Base-by-base conservation (phyloP, 371 early-diverging fungal species). In the Apophysomyces variabilis region DNA sequence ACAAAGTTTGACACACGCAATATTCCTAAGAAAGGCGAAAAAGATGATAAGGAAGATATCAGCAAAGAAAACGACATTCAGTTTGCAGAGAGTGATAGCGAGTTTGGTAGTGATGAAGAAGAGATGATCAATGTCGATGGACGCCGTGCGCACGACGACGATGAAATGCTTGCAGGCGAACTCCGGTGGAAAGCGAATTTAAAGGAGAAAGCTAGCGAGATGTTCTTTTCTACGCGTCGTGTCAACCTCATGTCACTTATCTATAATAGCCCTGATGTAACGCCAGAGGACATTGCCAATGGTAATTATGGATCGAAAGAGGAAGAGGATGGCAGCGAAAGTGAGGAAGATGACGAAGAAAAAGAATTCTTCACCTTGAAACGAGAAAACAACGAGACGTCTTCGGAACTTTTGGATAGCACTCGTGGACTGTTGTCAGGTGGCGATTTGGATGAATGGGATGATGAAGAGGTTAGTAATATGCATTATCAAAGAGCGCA, bases 181-280 rank as follows among this genome's bases (percentile, higher is more conserved):
- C 72, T 91, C 61, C 84, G 88, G 45, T 93, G 95, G 92, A 91
- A 93, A 75, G 75, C 79, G n/a, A 82, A 90, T 62, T 59, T 93
- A 59, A 78, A 84, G 50, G 83, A 87, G 66, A 91, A 91, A 64
- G 92, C 93, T 4, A 85, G 84, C 38, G 75, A 83, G 1, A 78
- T 84, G 61, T 90, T 89, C 67, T 72, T 73, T 18, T 81, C 86
- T 37, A 76, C 77, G 61, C 88, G 87, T 41, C 84, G 91, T 26
- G 82, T 87, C 66, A 93, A 94, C 62, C 73, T 97, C 58, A 95
- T 95, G 95, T 88, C 92, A 32, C 74, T 94, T 0, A 92, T 97
- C 35, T 97, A 97, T 67, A 85, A 89, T 39, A 71, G 76, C 1
- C 75, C 77, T 35, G 84, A 86, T 43, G 63, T 82, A 41, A 67